Evolutionary conservation across 1,284 basidiomycete species (phyloP).

Genomic region (Pterulicium gracile): DNA sequence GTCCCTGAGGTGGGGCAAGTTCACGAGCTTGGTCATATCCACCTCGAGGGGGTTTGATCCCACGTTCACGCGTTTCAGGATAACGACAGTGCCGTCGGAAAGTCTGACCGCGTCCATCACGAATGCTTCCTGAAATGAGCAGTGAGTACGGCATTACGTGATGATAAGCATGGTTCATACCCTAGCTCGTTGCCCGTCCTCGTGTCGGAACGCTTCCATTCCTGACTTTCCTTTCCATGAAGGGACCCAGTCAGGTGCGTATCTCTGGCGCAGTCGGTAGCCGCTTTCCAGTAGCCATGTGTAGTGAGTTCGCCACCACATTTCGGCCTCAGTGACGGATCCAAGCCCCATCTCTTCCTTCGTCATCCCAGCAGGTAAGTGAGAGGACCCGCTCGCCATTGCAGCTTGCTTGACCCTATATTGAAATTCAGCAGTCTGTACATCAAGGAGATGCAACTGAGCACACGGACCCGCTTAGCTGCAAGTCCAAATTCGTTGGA

Average conservation of each 20-base stretch:
- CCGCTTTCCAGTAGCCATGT: conserved; percentile 19
- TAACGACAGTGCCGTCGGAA: conserved; percentile 18
- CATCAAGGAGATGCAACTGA: too few species aligned
- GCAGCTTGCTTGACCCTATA: too few species aligned
- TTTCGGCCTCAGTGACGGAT: background rate
- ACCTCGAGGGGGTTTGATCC: conserved; percentile 15
- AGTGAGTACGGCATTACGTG: conserved; percentile 4
- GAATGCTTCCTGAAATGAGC: conserved; percentile 8
- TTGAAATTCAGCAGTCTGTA: too few species aligned
- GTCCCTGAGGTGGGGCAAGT: conserved; percentile 9
- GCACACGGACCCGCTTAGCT: too few species aligned
- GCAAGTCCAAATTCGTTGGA: too few species aligned
- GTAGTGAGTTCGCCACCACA: conserved; percentile 20
- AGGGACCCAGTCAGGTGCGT: conserved; percentile 23
- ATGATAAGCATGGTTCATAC: conserved; percentile 6
- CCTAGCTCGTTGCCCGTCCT: conserved; percentile 11
- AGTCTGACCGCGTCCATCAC: conserved; percentile 21
- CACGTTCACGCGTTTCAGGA: conserved; percentile 16
- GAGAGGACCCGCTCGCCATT: too few species aligned
- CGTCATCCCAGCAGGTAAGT: background rate
- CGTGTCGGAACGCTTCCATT: conserved; percentile 7
- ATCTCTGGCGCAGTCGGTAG: conserved; percentile 24
- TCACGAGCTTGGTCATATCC: conserved; percentile 16
- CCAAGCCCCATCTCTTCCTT: conserved; percentile 1
- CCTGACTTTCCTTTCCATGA: conserved; percentile 20